A percentile compares a stretch with the other conserved stretches of the same genome.
Evolutionary conservation across 2,329 filamentous ascomycete species (phyloP).

Genomic region (Trichoderma gracile): DNA sequence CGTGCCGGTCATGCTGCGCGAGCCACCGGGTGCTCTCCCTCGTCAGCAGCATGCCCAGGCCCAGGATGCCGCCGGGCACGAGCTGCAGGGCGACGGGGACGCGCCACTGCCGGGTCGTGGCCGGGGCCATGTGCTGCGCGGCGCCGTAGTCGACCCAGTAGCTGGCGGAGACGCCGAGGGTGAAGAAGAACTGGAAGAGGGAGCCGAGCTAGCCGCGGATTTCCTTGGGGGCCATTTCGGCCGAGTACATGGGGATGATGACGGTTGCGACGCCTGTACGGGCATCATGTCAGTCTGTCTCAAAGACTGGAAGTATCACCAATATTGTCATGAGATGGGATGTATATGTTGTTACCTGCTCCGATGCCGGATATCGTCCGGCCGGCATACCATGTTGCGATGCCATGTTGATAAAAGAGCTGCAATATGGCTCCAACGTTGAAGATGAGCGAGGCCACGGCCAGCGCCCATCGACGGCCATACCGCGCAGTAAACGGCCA

Average conservation of each 20-base stretch:
- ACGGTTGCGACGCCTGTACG: slow-evolving; percentile 36
- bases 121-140: slow-evolving; percentile 39
- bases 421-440: slow-evolving; percentile 46
- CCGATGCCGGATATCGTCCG: slow-evolving; percentile 42
- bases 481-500: slow-evolving; percentile 46
- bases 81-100: slow-evolving; percentile 51
- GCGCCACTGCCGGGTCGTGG: slow-evolving; percentile 49
- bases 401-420: slow-evolving; percentile 41
- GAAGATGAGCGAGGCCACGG: slow-evolving; percentile 46
- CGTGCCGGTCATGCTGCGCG: slow-evolving; percentile 46
- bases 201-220: slow-evolving; percentile 46
- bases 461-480: slow-evolving; percentile 44
- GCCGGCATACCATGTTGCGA: slow-evolving; percentile 43
- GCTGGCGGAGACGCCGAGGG: slow-evolving; percentile 44
- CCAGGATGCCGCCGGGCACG: slow-evolving; percentile 48
- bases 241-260: slow-evolving; percentile 48
- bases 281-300: not conserved
- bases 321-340: not conserved
- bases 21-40: slow-evolving; percentile 52
- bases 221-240: slow-evolving; percentile 50
- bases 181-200: slow-evolving; percentile 50
- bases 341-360: slow-evolving; percentile 36
- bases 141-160: slow-evolving; percentile 53
- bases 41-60: slow-evolving; percentile 50
- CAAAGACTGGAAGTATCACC: not conserved